Percentiles rank a stretch among this genome's conserved stretches.
Evolutionary conservation across 805 yeast genomes (phyloP).

Genomic region (Wickerhamomyces kurtzmanii): DNA sequence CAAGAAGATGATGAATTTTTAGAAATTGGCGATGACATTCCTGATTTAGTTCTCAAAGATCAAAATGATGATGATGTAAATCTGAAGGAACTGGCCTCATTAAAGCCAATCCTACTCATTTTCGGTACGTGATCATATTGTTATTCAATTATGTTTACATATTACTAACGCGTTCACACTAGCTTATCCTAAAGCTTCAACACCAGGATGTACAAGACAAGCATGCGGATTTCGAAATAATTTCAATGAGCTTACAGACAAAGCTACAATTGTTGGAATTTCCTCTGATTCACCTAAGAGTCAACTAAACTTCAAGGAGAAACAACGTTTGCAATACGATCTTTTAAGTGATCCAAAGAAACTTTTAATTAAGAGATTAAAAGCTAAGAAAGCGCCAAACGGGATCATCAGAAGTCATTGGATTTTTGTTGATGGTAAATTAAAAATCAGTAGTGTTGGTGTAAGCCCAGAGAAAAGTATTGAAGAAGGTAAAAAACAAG

Average conservation of each 20-base stretch:
- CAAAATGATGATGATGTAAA: constrained; percentile 62
- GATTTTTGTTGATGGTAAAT: constrained; percentile 72
- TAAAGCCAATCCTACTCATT: constrained; percentile 37
- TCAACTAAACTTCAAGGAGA: constrained; percentile 65
- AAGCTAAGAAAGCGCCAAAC: constrained; percentile 71
- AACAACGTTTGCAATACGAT: constrained; percentile 65
- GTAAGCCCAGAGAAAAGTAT: constrained; percentile 48
- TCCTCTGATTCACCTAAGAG: constrained; percentile 77
- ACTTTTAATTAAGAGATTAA: constrained; percentile 60
- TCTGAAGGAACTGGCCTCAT: constrained; percentile 28
- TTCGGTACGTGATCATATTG: too few species aligned
- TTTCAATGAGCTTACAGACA: constrained; percentile 40
- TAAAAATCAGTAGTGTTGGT: constrained; percentile 30
- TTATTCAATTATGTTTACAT: too few species aligned
- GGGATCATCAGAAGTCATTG: constrained; percentile 89
- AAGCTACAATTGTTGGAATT: constrained; percentile 64
- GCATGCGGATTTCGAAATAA: constrained; percentile 80
- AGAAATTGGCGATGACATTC: constrained; percentile 55
- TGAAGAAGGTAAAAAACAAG: constrained; percentile 46
- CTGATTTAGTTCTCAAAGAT: constrained; percentile 51
- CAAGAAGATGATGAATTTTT: constrained; percentile 10
- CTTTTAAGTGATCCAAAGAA: constrained; percentile 70
- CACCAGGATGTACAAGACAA: constrained; percentile 96
- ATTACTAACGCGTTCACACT: too few species aligned
- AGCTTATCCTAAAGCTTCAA: constrained; percentile 89